phyloP scores from a whole-genome alignment of 129 eudicot genomes.

The Pseudognaphalium luteoalbum region DNA sequence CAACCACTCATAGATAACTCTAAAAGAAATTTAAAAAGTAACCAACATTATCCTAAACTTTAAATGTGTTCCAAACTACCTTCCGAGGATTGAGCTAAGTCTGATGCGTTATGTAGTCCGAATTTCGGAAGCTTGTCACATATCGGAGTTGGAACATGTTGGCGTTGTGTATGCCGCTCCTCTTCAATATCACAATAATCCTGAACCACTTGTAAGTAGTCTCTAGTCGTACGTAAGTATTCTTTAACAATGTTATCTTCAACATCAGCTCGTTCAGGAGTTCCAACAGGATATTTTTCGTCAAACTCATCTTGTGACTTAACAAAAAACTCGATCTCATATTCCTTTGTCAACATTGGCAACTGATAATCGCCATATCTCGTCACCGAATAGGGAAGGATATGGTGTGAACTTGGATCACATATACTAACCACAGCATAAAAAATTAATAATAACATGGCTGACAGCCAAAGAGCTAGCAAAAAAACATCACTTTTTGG shows the following conservation, averaged over 20 bases:
- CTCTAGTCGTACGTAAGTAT: neutral
- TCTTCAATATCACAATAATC: neutral
- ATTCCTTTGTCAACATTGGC: neutral
- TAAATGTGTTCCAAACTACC: neutral
- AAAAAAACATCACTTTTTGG: too few relatives aligned
- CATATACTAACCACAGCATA: too few relatives aligned
- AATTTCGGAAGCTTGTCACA: slow-evolving; percentile 7
- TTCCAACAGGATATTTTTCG: neutral
- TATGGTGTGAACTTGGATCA: too few relatives aligned
- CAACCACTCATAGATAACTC: too few relatives aligned
- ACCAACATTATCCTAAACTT: neutral
- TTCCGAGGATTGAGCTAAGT: neutral
- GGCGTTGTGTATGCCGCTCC: neutral
- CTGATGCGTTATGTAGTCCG: neutral
- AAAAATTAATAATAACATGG: too few relatives aligned
- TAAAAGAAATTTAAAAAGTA: too few relatives aligned
- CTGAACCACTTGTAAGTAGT: neutral
- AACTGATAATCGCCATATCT: neutral
- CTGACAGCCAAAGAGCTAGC: too few relatives aligned
- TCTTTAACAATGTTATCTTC: neutral
- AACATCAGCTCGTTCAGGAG: neutral
- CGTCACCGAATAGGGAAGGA: neutral
- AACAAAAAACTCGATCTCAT: neutral
- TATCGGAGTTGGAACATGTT: neutral
- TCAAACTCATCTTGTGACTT: neutral